Evolutionary conservation across 148 eudicot genomes (phyloP).

Genomic region (Spergularia bocconei): DNA sequence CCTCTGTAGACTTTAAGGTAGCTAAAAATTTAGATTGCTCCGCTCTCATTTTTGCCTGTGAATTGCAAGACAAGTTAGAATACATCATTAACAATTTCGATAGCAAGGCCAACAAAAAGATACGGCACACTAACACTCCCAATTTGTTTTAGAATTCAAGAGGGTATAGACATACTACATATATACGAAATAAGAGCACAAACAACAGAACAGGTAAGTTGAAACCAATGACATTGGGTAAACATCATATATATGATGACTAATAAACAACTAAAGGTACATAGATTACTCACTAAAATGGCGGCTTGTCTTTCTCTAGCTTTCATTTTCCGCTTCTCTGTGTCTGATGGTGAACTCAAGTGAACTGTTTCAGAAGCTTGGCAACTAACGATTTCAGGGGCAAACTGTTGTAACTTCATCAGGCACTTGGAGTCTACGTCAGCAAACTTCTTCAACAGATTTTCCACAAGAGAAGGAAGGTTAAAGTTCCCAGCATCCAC

Average conservation of each 20-base stretch:
- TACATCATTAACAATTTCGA: not conserved
- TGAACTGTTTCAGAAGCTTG: conserved; percentile 28
- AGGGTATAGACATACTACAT: too few species aligned
- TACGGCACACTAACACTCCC: not conserved
- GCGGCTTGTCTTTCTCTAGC: conserved; percentile 97
- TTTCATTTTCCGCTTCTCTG: conserved; percentile 87
- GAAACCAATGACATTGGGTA: not conserved
- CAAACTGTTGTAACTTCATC: conserved; percentile 53
- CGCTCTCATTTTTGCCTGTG: conserved; percentile 93
- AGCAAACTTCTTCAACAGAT: conserved; percentile 68
- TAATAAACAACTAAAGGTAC: not conserved
- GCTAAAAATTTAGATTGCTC: conserved; percentile 87
- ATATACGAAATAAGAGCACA: too few species aligned
- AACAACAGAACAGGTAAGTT: too few species aligned
- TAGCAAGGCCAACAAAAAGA: not conserved
- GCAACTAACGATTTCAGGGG: conserved; percentile 68
- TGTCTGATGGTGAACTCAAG: conserved; percentile 36
- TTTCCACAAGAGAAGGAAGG: conserved; percentile 60
- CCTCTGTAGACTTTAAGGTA: conserved; percentile 43
- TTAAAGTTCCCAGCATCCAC: conserved; percentile 61
- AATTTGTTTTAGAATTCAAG: too few species aligned
- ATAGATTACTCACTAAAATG: conserved; percentile 54
- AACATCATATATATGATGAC: not conserved
- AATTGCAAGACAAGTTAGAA: conserved; percentile 8
- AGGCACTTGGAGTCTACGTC: conserved; percentile 66